Evolutionary conservation across 169 alveolate species (phyloP).

Genomic region (Plasmodium yoelii): DNA sequence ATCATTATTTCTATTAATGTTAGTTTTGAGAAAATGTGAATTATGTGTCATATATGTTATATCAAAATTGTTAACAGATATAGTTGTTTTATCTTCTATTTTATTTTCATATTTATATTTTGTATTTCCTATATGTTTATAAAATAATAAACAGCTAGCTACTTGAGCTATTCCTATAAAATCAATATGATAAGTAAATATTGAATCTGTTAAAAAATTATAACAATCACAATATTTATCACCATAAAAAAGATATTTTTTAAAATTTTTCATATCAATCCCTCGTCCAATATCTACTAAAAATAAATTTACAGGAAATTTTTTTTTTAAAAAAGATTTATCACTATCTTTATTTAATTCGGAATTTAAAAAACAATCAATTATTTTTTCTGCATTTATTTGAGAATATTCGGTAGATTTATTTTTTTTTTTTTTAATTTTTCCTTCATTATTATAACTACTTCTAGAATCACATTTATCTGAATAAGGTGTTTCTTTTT

Average conservation of each 20-base stretch:
- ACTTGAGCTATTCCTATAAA: constrained; percentile 72
- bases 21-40: constrained; percentile 18
- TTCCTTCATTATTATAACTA: not conserved
- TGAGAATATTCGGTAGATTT: not conserved
- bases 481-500: not conserved
- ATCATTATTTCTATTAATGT: not conserved
- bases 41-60: constrained; percentile 62
- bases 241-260: constrained; percentile 62
- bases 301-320: constrained; percentile 40
- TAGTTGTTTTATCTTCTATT: constrained; percentile 17
- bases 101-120: constrained; percentile 54
- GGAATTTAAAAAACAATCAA: constrained; percentile 6
- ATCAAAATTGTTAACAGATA: constrained; percentile 20
- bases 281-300: constrained; percentile 71
- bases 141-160: constrained; percentile 71
- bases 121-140: constrained; percentile 37
- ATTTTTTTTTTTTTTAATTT: not conserved
- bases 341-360: constrained; percentile 16
- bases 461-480: too few species aligned
- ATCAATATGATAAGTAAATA: constrained; percentile 60
- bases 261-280: constrained; percentile 44
- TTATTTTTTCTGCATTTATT: not conserved
- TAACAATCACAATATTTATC: constrained; percentile 69
- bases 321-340: constrained; percentile 22
- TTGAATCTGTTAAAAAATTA: constrained; percentile 41